Percentiles rank a stretch among this genome's conserved stretches.
phyloP scores from a whole-genome alignment of 2,329 filamentous ascomycete species.

The Polytolypa hystricis region DNA sequence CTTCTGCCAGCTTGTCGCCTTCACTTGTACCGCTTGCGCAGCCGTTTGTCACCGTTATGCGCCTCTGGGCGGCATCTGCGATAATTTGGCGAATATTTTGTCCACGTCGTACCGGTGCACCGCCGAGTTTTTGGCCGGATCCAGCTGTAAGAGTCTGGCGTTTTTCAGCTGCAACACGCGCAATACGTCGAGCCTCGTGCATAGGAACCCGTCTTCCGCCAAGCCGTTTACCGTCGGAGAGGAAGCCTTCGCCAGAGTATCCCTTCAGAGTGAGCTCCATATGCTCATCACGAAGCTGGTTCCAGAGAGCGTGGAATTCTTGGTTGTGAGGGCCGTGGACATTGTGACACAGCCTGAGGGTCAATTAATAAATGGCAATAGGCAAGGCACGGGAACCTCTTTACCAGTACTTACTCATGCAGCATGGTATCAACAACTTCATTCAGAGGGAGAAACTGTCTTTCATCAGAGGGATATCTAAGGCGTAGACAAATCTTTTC shows the following conservation, averaged over 20 bases:
- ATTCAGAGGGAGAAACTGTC: conserved; percentile 70
- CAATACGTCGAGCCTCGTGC: conserved; percentile 63
- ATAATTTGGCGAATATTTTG: conserved; percentile 63
- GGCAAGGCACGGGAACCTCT: not conserved
- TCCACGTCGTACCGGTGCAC: conserved; percentile 44
- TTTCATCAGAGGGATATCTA: conserved; percentile 61
- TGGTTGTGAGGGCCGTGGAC: conserved; percentile 71
- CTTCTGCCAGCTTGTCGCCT: conserved; percentile 54
- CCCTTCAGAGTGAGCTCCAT: conserved; percentile 65
- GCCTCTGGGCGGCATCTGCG: conserved; percentile 57
- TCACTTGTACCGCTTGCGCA: conserved; percentile 63
- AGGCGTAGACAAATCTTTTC: conserved; percentile 73
- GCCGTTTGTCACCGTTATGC: conserved; percentile 55
- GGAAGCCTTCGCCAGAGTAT: conserved; percentile 82
- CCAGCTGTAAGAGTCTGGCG: conserved; percentile 47
- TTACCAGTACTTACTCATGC: conserved; percentile 51
- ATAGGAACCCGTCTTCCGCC: conserved; percentile 56
- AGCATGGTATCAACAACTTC: conserved; percentile 82
- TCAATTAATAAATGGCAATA: conserved; percentile 10
- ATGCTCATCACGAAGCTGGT: conserved; percentile 78
- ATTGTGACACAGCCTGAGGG: conserved; percentile 60
- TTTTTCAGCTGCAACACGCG: conserved; percentile 63
- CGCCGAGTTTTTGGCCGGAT: conserved; percentile 63
- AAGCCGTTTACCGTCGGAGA: conserved; percentile 61
- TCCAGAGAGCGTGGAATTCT: conserved; percentile 77